Evolutionary conservation across 1,284 basidiomycete species (phyloP), one percentile per base, ranked within the genome.

Genomic region (Volvariella surrecta): DNA sequence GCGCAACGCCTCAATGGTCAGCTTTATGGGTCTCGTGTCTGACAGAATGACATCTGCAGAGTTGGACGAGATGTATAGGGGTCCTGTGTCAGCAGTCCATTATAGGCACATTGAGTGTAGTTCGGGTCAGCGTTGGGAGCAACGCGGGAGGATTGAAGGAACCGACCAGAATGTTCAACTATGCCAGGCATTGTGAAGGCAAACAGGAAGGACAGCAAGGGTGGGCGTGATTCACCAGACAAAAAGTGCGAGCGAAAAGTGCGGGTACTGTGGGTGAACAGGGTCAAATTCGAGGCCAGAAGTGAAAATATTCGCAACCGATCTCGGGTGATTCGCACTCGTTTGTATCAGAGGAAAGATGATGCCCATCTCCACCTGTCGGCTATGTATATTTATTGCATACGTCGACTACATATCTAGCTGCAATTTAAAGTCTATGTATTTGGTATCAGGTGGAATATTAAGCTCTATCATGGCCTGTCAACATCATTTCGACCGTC

Each of bases 41-140:
- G 88, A 91, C 42, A 96, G 79, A 56, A 94, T 84, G 47, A 89
- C 79, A 63, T 94, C 87, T 44, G 90, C 89, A 37, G 87, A 89
- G 50, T 80, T 75, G 16, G 79, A 62, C 28, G 84, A 89, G 52
- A 94, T 79, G 64, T 89, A 92, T 40, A 64, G 69, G 3, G 84
- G 82, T 44, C 75, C 76, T 75, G 45, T 44, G 39, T 19, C 34
- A 31, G 15, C 15, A 15, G 15, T 31, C 15, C n/a, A 15, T 31
- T 15, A 15, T 9, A 31, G 30, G 15, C 30, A 35, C 34, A n/a
- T 35, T 35, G 32, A 40, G 28, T 38, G 32, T 22, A 45, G 50
- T 32, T 48, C 46, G 24, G 24, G 24, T 28, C 11, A 40, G 39
- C 39, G 32, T 35, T 34, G 42, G 13, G n/a, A 37, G 41, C 17